Conservation (phyloP, 2,329 filamentous ascomycete species). For the Mycosphaerella sp. region DNA sequence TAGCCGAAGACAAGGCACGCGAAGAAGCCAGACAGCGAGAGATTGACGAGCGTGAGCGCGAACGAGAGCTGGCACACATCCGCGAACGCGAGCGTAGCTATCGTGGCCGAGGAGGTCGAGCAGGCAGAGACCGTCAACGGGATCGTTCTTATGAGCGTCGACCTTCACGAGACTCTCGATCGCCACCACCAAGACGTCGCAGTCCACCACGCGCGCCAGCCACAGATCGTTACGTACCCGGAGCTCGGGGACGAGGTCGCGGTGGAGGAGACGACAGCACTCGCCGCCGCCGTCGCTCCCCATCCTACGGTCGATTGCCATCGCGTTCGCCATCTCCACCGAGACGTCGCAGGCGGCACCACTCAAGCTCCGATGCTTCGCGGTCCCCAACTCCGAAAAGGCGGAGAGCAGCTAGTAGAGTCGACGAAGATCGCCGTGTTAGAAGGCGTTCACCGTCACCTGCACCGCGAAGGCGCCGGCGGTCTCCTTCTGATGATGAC, state of each 20-base stretch:
- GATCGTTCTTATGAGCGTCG: conserved; percentile 46
- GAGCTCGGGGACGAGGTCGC: conserved; percentile 35
- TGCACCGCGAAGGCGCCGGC: conserved; percentile 29
- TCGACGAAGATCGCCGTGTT: conserved; percentile 8
- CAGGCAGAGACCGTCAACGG: conserved; percentile 35
- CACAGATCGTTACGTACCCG: conserved; percentile 54
- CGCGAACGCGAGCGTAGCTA: conserved; percentile 56
- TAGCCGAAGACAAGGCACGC: conserved; percentile 74
- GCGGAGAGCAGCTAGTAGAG: conserved; percentile 1
- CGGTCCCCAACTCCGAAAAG: conserved; percentile 14
- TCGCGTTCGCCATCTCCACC: conserved; percentile 32
- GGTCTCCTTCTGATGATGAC: conserved; percentile 64
- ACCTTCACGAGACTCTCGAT: conserved; percentile 46
- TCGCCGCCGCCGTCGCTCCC: conserved; percentile 30
- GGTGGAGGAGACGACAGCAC: conserved; percentile 33
- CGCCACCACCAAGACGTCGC: conserved; percentile 44
- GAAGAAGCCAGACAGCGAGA: conserved; percentile 66
- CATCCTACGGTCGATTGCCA: conserved; percentile 23
- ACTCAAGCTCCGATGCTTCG: conserved; percentile 13
- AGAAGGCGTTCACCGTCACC: conserved; percentile 27
- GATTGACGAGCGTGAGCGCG: conserved; percentile 64
- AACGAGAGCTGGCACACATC: conserved; percentile 62
- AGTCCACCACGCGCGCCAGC: conserved; percentile 41
- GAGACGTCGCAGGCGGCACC: conserved; percentile 22
- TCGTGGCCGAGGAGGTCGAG: conserved; percentile 42